Base-by-base conservation (phyloP, 306 rosid species). In the Elaeagnus macrophylla region DNA sequence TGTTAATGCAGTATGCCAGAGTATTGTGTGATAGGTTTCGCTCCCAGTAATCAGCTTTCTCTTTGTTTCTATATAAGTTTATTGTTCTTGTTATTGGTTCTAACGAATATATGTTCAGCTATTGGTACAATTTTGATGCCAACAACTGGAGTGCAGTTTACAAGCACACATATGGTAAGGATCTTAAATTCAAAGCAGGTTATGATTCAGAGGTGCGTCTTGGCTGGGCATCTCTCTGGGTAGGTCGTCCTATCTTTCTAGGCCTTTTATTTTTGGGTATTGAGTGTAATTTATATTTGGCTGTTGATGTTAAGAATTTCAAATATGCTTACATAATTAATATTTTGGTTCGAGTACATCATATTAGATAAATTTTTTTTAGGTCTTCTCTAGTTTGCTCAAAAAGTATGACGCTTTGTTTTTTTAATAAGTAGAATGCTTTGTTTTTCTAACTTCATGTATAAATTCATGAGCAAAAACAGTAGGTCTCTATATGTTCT, bases 161-260 rank as follows among this genome's bases (percentile, higher is more conserved):
- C 85, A 91, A 91, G 85, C 93, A 79, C 56, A 78, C 84, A 39
- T 78, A 82, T 56, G 96, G 81, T 37, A 75, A 78, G 67, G 96
- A 91, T 76, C 81, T 84, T 65, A 91, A 91, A 72, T 80, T 91
- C 54, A 91, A 91, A 84, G 87, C 93, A 67, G 99, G 99, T 60
- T 91, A 91, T 47, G 99, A 91, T 73, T 77, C 99, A 9, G 94
- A 80, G 75, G 95, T 78, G 62, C 89, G 84, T 71, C 94, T 91
- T 67, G 84, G 96, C 60, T 91, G 99, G 99, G 96, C 99, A 38
- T 91, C 99, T 76, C 89, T 91, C 18, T 91, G 99, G 99, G 99
- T 87, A 87, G 70, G 93, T 75, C 11, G n/a, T 59, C 65, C 57
- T 53, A 40, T 60, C 15, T 45, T 38, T 42, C 10, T 32, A 0